Evolutionary conservation across 345 rosid genomes (phyloP), one percentile per base, ranked within the genome.

Genomic region (Geranium rotundifolium): DNA sequence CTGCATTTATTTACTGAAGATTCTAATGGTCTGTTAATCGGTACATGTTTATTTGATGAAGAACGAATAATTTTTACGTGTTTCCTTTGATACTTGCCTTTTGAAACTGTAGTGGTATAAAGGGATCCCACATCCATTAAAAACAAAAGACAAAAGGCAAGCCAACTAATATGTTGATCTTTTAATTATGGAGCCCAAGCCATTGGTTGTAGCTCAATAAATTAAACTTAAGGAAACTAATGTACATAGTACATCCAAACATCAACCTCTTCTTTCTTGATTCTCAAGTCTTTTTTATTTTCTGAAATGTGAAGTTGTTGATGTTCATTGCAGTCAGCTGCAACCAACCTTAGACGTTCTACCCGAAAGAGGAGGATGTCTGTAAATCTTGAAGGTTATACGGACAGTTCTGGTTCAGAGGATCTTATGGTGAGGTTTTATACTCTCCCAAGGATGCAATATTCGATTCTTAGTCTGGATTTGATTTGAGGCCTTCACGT

Each of bases 271-370:
- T 59, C 41, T 34, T 68, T 55, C 55, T 59, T 12, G 14, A 50
- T 30, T 60, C 50, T n/a, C 49, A 39, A 39, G 64, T 23, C 17
- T 56, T 57, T 68, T 58, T 49, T 64, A 64, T 17, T 12, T 66
- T 66, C n/a, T 82, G 64, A 63, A 63, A 34, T 46, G 29, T 19
- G 39, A 62, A 46, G 39, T 60, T 41, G 68, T 66, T 59, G 27
- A 57, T 67, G 52, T 69, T 69, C 69, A 14, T 68, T 62, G 71
- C 84, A 95, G 99, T 76, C 89, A 63, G 75, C 77, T 39, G 64
- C 89, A 61, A 67, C 87, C 60, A 91, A 95, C 71, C 96, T 95
- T 63, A 91, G 99, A 57, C 99, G 97, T 59, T 95, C 99, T 54
- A 83, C 96, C 19, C 77, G 99, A 76, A 88, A 82, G 82, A 88